Base-by-base conservation (phyloP, 1,139 yeast species). In the Geotrichum cucujoidarum region DNA sequence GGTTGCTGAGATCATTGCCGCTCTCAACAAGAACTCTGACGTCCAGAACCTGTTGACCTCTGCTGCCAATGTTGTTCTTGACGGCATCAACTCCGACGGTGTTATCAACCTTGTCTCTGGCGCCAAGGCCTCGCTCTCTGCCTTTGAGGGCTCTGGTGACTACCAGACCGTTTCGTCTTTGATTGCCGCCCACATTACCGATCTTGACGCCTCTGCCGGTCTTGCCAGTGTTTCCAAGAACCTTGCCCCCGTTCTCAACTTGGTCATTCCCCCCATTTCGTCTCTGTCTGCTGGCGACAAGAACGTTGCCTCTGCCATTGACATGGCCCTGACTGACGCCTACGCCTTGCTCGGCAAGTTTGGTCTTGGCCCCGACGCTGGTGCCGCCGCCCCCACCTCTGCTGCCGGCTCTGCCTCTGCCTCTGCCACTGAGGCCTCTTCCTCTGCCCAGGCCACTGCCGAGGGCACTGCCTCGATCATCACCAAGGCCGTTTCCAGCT, bases 41-140 rank as follows among this genome's bases (percentile, higher is more conserved):
- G 34, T 52, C 27, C 35, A 45, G 40, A 38, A 46, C 31, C 48
- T 50, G 36, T 38, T 52, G 10, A 43, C 55, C 24, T 34, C 47
- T 32, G 53, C 45, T 31, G 51, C 49, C 32, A 38, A 36, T 30
- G 40, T 40, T 37, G 55, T 49, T 41, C 46, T 47, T 25, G 50
- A 43, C 31, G 55, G 55, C 18, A 39, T 52, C 24, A 50, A 50
- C 53, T 45, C 48, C 27, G 43, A 45, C 16, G 51, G 45, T 40
- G 43, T 52, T 39, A 40, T 51, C 30, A 22, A 24, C 24, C 40
- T 52, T 35, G 50, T 46, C 25, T 30, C 44, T 22, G 47, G 42
- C 41, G 55, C 55, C n/a, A 36, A 43, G 39, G 40, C 49, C 21
- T 49, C 55, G 27, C 46, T 52, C 16, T 47, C 47, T 31, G 55